A percentile compares a stretch with the other conserved stretches of the same genome.
Evolutionary conservation across 176 grass and related monocot species (phyloP).

Genomic region (Coix lacrymajobi): DNA sequence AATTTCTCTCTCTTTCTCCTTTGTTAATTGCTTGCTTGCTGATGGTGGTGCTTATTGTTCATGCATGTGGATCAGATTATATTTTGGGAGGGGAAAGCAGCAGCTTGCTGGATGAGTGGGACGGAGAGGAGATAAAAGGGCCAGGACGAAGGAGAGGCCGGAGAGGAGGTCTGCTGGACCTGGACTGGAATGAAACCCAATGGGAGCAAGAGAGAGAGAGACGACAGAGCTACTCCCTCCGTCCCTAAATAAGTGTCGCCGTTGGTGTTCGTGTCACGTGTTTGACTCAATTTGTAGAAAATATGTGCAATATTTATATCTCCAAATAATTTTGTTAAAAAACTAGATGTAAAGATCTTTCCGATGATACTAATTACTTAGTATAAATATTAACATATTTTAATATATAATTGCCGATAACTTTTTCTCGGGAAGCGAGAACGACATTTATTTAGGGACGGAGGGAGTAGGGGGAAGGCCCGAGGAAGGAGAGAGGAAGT

Average conservation of each 20-base stretch:
- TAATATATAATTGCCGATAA: too few species aligned
- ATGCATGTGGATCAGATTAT: slow-evolving; percentile 12
- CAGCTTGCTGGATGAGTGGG: background rate
- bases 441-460: too few species aligned
- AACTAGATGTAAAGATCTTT: too few species aligned
- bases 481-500: background rate
- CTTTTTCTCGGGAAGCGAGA: too few species aligned
- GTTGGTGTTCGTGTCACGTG: too few species aligned
- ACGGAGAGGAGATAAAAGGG: background rate
- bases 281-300: too few species aligned
- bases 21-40: slow-evolving; percentile 39
- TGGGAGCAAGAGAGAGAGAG: background rate
- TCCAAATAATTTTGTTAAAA: too few species aligned
- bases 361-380: too few species aligned
- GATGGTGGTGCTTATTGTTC: slow-evolving; percentile 34
- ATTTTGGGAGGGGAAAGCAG: slow-evolving; percentile 8
- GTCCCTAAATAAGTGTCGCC: too few species aligned
- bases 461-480: background rate
- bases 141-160: background rate
- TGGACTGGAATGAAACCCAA: slow-evolving; percentile 14
- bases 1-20: background rate
- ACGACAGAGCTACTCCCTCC: too few species aligned
- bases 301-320: too few species aligned
- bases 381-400: too few species aligned
- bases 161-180: background rate